Percentiles rank a stretch among this genome's conserved stretches.
These are phyloP conservation scores for Parietichytrium sp. DNA, from an alignment of 108 stramenopile species.

Conservation along the genomic window DNA sequence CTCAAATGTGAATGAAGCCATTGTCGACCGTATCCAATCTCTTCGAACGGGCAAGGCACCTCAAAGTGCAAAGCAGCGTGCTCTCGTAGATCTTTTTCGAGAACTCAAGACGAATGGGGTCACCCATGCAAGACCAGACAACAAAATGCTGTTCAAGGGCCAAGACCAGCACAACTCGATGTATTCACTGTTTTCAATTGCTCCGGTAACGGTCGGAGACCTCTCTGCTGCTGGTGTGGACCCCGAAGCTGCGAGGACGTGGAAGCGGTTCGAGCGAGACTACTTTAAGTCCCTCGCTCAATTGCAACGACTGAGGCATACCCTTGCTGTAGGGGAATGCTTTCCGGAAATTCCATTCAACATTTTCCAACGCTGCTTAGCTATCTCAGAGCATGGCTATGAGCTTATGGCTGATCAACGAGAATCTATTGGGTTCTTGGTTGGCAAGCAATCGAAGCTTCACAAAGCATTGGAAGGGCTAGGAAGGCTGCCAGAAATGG, in stretches of 20 bases:
- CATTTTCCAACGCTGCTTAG: background rate
- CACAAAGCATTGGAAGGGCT: too few relatives aligned
- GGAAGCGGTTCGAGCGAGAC: background rate
- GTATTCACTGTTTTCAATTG: background rate
- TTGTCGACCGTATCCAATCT: constrained; percentile 77
- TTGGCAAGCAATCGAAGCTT: too few relatives aligned
- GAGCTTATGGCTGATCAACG: constrained; percentile 22
- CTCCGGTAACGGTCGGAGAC: background rate
- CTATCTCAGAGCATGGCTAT: background rate
- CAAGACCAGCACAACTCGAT: background rate
- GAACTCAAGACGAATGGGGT: constrained; percentile 61
- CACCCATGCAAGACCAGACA: background rate
- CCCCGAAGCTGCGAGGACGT: background rate
- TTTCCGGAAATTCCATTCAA: background rate
- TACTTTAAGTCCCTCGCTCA: constrained; percentile 12
- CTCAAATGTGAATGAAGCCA: constrained; percentile 63
- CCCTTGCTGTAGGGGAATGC: background rate
- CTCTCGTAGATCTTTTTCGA: constrained; percentile 80
- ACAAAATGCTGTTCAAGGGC: background rate
- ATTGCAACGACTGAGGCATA: background rate
- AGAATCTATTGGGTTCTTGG: too few relatives aligned
- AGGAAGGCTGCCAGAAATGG: too few relatives aligned
- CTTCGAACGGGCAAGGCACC: constrained; percentile 71
- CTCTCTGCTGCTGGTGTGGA: background rate
- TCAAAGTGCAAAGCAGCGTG: constrained; percentile 84